Evolutionary conservation across 345 rosid genomes (phyloP), one percentile per base, ranked within the genome.

Genomic region (Physaria fendleri): DNA sequence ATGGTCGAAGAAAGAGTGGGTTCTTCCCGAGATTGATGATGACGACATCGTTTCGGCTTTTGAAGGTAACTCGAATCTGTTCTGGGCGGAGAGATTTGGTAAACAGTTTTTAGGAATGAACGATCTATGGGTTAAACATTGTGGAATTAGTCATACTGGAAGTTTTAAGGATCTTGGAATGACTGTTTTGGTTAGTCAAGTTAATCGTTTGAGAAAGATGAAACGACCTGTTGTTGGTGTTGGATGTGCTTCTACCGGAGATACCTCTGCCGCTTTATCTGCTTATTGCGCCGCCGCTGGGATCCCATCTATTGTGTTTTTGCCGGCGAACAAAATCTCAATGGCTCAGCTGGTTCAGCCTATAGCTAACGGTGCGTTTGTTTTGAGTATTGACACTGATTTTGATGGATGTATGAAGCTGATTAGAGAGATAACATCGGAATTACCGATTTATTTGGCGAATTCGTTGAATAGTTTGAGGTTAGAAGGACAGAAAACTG

Each of bases 1-100:
- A 17, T 88, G 88, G 96, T 77, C 83, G 52, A 88, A 88, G 74
- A 88, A 85, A 75, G 92, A 87, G 56, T 87, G 89, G 92, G 92
- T 87, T 4, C 71, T 87, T 13, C 92, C 87, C 1, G 84, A 78
- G 68, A 85, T 87, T 25, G 81, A 79, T 64, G 53, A 79, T 5
- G 89, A 87, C 32, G 89, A 87, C 46, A 87, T 87, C 49, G 87
- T 85, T 11, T 77, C 81, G 1, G 87, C 92, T 17, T 87, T 84
- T 39, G 92, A 87, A 66, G 92, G 95, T 4, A 87, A 87, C 40
- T 82, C 95, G 17, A 87, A 87, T 44, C 75, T 87, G 16, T 87
- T 85, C 72, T 85, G 92, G 95, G 92, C 95, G 0, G 95, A 87
- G 78, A 72, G 84, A 16, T 87, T 71, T 25, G 92, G 95, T 5